Percentiles rank a stretch among this genome's conserved stretches.
phyloP scores from a whole-genome alignment of 768 basidiomycete genomes.

The Termitomyces sp. region DNA sequence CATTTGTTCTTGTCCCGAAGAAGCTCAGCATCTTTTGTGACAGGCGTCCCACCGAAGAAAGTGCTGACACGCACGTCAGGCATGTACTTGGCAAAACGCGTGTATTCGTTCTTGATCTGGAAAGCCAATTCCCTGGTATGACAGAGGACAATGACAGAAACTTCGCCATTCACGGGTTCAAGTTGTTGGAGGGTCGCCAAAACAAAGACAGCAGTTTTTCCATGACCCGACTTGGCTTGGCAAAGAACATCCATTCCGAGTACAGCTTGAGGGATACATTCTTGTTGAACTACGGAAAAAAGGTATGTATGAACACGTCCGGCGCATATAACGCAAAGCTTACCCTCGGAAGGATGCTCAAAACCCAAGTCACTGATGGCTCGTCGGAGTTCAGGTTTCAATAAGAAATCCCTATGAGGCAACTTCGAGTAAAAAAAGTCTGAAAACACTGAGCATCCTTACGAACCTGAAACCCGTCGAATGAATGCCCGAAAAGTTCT shows the following conservation, averaged over 20 bases:
- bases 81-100: slow-evolving; percentile 99
- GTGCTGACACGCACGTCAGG: slow-evolving; percentile 96
- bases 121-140: slow-evolving; percentile 99
- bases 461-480: slow-evolving; percentile 97
- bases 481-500: slow-evolving; percentile 99
- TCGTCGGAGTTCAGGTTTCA: slow-evolving; percentile 95
- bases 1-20: slow-evolving; percentile 96
- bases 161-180: slow-evolving; percentile 97
- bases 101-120: slow-evolving; percentile 99
- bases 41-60: slow-evolving; percentile 96
- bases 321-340: slow-evolving; percentile 9
- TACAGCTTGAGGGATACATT: slow-evolving; percentile 99
- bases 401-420: slow-evolving; percentile 81
- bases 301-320: background rate
- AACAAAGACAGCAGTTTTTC: slow-evolving; percentile 99
- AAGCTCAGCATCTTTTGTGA: slow-evolving; percentile 88
- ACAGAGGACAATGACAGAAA: slow-evolving; percentile 95
- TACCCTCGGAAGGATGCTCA: slow-evolving; percentile 99
- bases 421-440: slow-evolving; percentile 10
- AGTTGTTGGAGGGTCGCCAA: slow-evolving; percentile 96
- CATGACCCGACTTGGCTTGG: slow-evolving; percentile 98
- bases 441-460: background rate
- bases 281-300: slow-evolving; percentile 81
- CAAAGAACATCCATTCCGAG: slow-evolving; percentile 99
- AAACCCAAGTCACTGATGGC: slow-evolving; percentile 99